Evolutionary conservation across 495 filamentous ascomycete species (phyloP), one percentile per base, ranked within the genome.

Genomic region (Trichoderma reesei): DNA sequence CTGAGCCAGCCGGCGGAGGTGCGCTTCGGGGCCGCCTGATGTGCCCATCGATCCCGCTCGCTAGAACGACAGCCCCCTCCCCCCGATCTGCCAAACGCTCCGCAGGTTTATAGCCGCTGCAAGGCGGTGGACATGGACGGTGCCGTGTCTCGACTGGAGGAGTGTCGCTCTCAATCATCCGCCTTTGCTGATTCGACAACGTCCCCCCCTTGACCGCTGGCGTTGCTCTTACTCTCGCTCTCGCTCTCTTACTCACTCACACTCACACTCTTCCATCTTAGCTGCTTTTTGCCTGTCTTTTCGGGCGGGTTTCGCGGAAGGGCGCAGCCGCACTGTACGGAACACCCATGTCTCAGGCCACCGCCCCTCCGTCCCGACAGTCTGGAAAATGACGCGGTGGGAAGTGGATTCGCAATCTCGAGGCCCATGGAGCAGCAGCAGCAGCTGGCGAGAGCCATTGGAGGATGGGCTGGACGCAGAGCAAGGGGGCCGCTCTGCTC

Each of bases 381-480:
- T 56, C 51, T 56, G 51, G 51, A 56, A 56, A 56, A 56, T 56
- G 51, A 56, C 51, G 51, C 51, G 51, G 51, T 56, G 51, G 20
- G 34, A 56, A 56, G 51, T 31, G 51, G 51, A 34, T 34, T 56
- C 31, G 51, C 18, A 56, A 56, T 56, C 34, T 56, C 20, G 51
- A 26, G 51, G 11, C 51, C 51, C 18, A 56, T 56, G 26, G 34
- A 56, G 26, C 51, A 56, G 51, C 51, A 34, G 34, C n/a, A n/a
- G n/a, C n/a, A 56, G 7, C 51, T 33, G 20, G 51, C 20, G 20
- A 56, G 48, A 31, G 16, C 20, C 20, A 56, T 18, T 48, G 31
- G 51, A 56, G 51, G 51, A 14, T 20, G 33, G 0, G 48, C 6
- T 13, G 9, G 48, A 46, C 9, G 42, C 5, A 13, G 26, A 16